phyloP scores from a whole-genome alignment of 2,329 filamentous ascomycete species.

The Emergomyces pasteurianus region DNA sequence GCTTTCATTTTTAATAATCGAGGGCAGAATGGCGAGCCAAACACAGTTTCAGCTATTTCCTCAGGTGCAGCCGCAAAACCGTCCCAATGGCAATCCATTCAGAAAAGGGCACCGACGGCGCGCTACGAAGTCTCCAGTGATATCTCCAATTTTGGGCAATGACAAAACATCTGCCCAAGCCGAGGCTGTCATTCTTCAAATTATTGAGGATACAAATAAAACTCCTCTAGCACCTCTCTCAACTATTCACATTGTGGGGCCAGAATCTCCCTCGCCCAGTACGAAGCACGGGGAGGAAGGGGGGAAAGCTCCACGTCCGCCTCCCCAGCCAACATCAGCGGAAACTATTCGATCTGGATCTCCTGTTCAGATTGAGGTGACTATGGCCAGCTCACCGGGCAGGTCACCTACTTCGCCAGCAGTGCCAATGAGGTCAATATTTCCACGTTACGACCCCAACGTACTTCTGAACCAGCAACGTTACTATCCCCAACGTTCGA shows the following conservation, averaged over 20 bases:
- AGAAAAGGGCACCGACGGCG: conserved; percentile 18
- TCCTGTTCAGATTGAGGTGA: not conserved
- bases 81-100: conserved; percentile 24
- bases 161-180: conserved; percentile 17
- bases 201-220: conserved; percentile 25
- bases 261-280: conserved; percentile 9
- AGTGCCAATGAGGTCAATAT: conserved; percentile 33
- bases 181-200: conserved; percentile 27
- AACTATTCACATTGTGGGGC: conserved; percentile 11
- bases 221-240: conserved; percentile 19
- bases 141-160: conserved; percentile 20
- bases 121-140: conserved; percentile 12
- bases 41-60: conserved; percentile 31
- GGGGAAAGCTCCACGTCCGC: conserved; percentile 8
- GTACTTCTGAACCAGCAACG: conserved; percentile 25
- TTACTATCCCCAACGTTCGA: conserved; percentile 21
- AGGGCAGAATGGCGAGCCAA: conserved; percentile 5
- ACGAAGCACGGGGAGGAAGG: conserved; percentile 3
- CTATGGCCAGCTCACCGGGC: not conserved
- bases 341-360: conserved; percentile 3
- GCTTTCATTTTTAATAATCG: conserved; percentile 2
- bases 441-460: conserved; percentile 32
- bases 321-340: conserved; percentile 4
- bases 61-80: conserved; percentile 20
- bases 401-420: conserved; percentile 1